Evolutionary conservation across 495 filamentous ascomycete genomes (phyloP).

Genomic region (Neurospora tetraspora): DNA sequence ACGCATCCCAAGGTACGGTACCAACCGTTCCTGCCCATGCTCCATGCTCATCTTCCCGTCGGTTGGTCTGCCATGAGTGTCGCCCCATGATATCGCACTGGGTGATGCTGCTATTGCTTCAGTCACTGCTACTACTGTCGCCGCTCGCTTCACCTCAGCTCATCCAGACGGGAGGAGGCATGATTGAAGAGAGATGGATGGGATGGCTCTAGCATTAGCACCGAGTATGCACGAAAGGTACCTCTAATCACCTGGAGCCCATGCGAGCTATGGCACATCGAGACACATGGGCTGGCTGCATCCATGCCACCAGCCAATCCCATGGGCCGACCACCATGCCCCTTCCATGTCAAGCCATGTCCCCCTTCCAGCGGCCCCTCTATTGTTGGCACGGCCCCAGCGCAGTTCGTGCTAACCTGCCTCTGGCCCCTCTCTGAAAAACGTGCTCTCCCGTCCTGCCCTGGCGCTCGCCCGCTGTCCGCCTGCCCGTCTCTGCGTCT

Average conservation of each 20-base stretch:
- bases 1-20: neutral
- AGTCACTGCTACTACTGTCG: neutral
- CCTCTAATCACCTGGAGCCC: neutral
- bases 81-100: neutral
- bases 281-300: neutral
- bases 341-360: neutral
- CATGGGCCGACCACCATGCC: neutral
- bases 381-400: slow-evolving; percentile 2
- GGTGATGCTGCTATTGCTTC: neutral
- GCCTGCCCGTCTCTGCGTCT: neutral
- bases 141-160: neutral
- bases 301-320: neutral
- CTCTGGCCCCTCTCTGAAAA: slow-evolving; percentile 22
- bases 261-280: neutral
- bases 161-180: neutral
- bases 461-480: slow-evolving; percentile 8
- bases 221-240: neutral
- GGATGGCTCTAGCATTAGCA: neutral
- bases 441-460: slow-evolving; percentile 26
- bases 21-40: neutral
- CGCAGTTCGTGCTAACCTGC: slow-evolving; percentile 10
- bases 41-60: neutral
- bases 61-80: neutral
- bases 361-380: slow-evolving; percentile 5
- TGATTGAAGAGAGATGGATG: neutral